Conservation (phyloP, 2,329 filamentous ascomycete species). For the Cladophialophora bantiana region DNA sequence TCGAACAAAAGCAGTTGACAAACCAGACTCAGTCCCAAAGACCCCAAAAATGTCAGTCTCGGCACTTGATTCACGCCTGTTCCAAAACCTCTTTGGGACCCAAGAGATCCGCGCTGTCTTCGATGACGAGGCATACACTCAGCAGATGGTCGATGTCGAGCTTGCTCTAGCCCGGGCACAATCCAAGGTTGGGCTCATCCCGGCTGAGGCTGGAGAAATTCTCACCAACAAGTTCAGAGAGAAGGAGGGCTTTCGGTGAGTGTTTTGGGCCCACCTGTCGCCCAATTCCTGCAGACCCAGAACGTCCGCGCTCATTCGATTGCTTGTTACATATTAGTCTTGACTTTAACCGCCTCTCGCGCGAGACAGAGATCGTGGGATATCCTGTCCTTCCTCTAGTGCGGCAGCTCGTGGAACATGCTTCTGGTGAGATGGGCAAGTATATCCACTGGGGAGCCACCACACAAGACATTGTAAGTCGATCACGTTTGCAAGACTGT, state of each 20-base stretch:
- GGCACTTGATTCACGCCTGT: constrained; percentile 42
- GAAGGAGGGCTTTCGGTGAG: constrained; percentile 34
- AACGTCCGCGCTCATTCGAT: not conserved
- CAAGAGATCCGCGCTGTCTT: constrained; percentile 42
- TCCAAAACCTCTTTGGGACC: constrained; percentile 42
- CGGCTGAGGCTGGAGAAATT: constrained; percentile 34
- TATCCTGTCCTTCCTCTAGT: constrained; percentile 42
- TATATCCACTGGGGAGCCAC: constrained; percentile 67
- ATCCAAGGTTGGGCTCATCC: constrained; percentile 39
- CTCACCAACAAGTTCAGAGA: constrained; percentile 33
- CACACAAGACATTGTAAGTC: constrained; percentile 60
- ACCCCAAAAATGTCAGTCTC: constrained; percentile 36
- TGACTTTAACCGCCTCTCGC: constrained; percentile 36
- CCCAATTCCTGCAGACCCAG: too few relatives aligned
- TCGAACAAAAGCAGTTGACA: not conserved
- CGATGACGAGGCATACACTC: constrained; percentile 40
- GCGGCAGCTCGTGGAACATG: constrained; percentile 39
- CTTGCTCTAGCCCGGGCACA: constrained; percentile 41
- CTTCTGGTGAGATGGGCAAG: constrained; percentile 43
- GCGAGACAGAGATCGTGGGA: constrained; percentile 42
- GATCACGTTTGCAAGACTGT: not conserved
- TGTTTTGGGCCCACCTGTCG: not conserved
- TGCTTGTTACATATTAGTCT: not conserved
- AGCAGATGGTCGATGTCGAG: constrained; percentile 38
- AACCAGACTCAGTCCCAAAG: not conserved